A percentile compares a stretch with the other conserved stretches of the same genome.
These are phyloP conservation scores for Malus fusca DNA, from an alignment of 306 rosid genomes.

Conservation along the genomic window DNA sequence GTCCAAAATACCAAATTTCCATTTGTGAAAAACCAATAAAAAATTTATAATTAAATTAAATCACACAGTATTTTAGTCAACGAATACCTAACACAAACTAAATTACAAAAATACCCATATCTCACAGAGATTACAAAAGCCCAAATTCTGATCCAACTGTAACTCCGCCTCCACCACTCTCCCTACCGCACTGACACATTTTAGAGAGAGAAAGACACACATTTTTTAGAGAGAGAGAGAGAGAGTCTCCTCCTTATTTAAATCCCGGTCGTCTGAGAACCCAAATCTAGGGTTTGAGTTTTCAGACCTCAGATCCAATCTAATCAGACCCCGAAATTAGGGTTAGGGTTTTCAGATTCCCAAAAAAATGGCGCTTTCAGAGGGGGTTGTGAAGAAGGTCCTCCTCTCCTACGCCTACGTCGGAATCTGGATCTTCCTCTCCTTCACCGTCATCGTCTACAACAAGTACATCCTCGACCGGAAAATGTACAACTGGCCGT, in stretches of 20 bases:
- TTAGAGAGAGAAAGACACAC: not conserved
- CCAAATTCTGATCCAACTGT: not conserved
- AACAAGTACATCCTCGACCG: slow-evolving; percentile 92
- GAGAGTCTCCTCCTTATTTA: not conserved
- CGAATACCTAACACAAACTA: not conserved
- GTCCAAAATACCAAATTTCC: no score
- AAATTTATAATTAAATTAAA: not conserved
- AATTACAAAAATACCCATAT: not conserved
- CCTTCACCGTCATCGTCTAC: slow-evolving; percentile 90
- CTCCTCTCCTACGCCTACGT: slow-evolving; percentile 82
- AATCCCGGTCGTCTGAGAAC: not conserved
- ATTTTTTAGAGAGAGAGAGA: not conserved
- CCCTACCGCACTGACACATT: not conserved
- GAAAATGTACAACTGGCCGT: slow-evolving; percentile 94
- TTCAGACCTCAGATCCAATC: not conserved
- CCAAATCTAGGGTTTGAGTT: slow-evolving; percentile 29
- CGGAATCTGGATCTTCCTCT: slow-evolving; percentile 86
- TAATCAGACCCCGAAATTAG: not conserved
- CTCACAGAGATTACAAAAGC: not conserved
- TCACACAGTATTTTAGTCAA: not conserved
- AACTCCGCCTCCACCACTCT: not conserved
- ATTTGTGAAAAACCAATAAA: not conserved
- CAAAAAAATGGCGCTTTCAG: slow-evolving; percentile 59
- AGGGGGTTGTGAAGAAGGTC: slow-evolving; percentile 64
- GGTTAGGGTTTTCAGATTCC: slow-evolving; percentile 27